Base-by-base conservation (phyloP, 106 monocot genomes). In the Iris macrosiphon region DNA sequence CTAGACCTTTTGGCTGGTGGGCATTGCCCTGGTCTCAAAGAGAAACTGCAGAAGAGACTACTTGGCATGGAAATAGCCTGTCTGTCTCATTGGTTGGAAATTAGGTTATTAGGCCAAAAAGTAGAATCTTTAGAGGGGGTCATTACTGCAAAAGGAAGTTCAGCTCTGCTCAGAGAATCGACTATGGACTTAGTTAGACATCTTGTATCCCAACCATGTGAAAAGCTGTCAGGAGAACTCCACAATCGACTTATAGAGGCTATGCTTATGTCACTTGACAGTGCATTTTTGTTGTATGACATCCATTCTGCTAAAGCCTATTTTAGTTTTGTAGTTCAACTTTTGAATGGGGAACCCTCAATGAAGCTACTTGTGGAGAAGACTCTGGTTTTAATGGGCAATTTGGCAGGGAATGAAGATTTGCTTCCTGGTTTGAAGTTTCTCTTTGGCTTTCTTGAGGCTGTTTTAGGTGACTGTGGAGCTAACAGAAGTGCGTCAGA, bases 211-310 rank as follows among this genome's bases (percentile, higher is more conserved):
- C 75, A 69, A 32, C 48, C 82, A 19, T 32, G 34, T 57, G 83
- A 75, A 48, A 52, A 48, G 4, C 42, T 63, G 23, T 76, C 87
- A 35, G 32, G 18, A 55, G 75, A 83, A 22, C 59, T 98, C 18
- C 83, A 81, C 16, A 9, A 37, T 57, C 79, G 57, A 18, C 56
- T 98, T 73, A 27, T 78, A 60, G 69, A 87, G 38, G 82, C 83
- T 4, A 73, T 91, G 79, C 87, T 91, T 49, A 68, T 69, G 50
- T 70, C 68, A 27, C 90, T 98, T 75, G 80, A 98, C 75, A 68
- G 25, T 40, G 98, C 91, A 57, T 98, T 98, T 66, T 42, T 73
- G 22, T 45, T 51, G 20, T 70, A 60, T 73, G 98, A 98, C 59
- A 62, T 87, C 55, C 77, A 75, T 42, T 78, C 52, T 40, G 83